Evolutionary conservation across 2,329 filamentous ascomycete genomes (phyloP).

Genomic region (Alternaria sp.): DNA sequence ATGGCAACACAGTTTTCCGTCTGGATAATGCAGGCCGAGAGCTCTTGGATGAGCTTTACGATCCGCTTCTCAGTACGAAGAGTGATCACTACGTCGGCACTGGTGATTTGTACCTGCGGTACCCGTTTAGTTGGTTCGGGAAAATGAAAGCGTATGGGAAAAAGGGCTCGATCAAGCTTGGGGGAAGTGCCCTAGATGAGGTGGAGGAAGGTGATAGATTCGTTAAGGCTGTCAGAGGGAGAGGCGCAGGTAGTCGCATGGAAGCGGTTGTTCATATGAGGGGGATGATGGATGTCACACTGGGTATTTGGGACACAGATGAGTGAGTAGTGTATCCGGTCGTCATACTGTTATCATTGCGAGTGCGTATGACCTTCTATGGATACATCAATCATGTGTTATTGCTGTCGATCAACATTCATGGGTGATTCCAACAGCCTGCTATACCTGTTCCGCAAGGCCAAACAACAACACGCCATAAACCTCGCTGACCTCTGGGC

Average conservation of each 20-base stretch:
- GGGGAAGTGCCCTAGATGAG: neutral
- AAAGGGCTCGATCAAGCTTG: neutral
- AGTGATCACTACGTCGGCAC: neutral
- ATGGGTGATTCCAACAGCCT: neutral
- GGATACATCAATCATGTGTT: neutral
- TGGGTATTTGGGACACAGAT: neutral
- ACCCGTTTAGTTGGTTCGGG: neutral
- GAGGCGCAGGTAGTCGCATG: neutral
- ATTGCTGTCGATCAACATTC: neutral
- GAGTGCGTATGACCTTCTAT: neutral
- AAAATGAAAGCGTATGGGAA: rapidly evolving
- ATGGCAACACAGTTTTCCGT: neutral
- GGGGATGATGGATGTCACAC: neutral
- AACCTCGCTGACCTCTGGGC: neutral
- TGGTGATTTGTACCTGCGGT: neutral
- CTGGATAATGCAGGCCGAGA: neutral
- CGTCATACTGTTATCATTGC: neutral
- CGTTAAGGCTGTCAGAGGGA: neutral
- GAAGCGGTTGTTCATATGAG: neutral
- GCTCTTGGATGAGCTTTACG: neutral
- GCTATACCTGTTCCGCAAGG: neutral
- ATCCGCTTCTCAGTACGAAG: neutral
- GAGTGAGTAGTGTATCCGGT: neutral
- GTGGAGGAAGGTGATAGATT: neutral
- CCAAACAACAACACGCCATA: neutral